A percentile compares a stretch with the other conserved stretches of the same genome.
Evolutionary conservation across 2,329 filamentous ascomycete genomes (phyloP).

Genomic region (Neofusicoccum ribis): DNA sequence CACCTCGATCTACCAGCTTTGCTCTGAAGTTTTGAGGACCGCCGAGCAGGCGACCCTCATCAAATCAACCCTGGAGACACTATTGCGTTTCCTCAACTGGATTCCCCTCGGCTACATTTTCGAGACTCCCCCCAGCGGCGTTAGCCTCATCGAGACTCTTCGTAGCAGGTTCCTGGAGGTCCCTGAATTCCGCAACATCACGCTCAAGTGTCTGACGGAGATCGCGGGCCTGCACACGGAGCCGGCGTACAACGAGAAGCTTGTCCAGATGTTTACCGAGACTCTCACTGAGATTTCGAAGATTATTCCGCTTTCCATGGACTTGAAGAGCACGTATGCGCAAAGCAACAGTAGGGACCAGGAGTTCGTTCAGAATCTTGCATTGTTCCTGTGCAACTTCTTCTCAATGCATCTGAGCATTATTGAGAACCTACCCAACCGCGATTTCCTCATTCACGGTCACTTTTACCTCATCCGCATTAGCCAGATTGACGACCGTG

Average conservation of each 20-base stretch:
- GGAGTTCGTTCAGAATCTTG: conserved; percentile 96
- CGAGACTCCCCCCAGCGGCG: conserved; percentile 69
- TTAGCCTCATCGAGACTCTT: conserved; percentile 82
- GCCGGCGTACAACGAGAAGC: conserved; percentile 86
- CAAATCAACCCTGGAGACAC: conserved; percentile 93
- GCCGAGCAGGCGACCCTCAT: conserved; percentile 86
- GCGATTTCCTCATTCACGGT: conserved; percentile 90
- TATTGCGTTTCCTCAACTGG: conserved; percentile 98
- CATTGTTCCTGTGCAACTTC: conserved; percentile 94
- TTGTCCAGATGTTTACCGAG: conserved; percentile 98
- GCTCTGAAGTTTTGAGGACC: conserved; percentile 89
- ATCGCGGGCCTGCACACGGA: conserved; percentile 92
- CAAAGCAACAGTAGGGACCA: conserved; percentile 91
- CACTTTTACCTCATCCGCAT: conserved; percentile 98
- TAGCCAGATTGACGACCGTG: conserved; percentile 96
- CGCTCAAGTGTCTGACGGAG: conserved; percentile 93
- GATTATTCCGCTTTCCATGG: conserved; percentile 87
- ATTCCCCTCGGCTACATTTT: conserved; percentile 98
- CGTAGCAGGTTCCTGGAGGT: conserved; percentile 89
- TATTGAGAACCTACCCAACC: conserved; percentile 93
- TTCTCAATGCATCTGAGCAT: conserved; percentile 87
- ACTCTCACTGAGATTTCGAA: conserved; percentile 88
- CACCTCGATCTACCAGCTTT: conserved; percentile 96
- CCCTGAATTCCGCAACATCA: conserved; percentile 94
- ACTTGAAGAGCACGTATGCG: conserved; percentile 88